Conservation (phyloP, 2,329 filamentous ascomycete species). For the Zymoseptoria crescenta region DNA sequence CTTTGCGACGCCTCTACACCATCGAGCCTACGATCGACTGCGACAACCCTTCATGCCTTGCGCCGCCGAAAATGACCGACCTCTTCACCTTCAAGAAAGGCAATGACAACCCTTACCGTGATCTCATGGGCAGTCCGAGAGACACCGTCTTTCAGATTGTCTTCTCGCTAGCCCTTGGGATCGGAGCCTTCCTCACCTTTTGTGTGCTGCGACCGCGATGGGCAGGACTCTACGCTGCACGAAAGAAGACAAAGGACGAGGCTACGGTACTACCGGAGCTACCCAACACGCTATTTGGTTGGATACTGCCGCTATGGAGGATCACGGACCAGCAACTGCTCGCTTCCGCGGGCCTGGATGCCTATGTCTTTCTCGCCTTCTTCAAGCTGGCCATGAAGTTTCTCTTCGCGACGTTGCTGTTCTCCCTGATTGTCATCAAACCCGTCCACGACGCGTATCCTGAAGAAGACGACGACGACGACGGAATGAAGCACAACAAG, state of each 20-base stretch:
- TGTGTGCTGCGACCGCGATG: conserved; percentile 83
- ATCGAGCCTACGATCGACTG: background rate
- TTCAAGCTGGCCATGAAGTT: conserved; percentile 93
- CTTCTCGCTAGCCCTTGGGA: conserved; percentile 62
- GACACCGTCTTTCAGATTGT: conserved; percentile 56
- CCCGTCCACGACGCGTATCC: conserved; percentile 71
- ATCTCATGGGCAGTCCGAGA: conserved; percentile 32
- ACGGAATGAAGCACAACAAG: conserved; percentile 4
- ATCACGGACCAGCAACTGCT: conserved; percentile 87
- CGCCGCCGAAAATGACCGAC: conserved; percentile 6
- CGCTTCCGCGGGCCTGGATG: conserved; percentile 83
- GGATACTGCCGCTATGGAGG: conserved; percentile 78
- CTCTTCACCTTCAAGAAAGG: conserved; percentile 3
- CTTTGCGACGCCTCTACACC: background rate
- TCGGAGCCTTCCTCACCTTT: conserved; percentile 66
- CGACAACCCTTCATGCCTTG: background rate
- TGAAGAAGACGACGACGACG: conserved; percentile 30
- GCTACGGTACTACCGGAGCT: conserved; percentile 64
- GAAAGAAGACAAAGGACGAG: conserved; percentile 66
- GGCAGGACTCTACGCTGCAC: conserved; percentile 81
- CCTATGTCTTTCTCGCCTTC: conserved; percentile 90
- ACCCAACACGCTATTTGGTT: conserved; percentile 79
- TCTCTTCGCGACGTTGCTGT: conserved; percentile 69
- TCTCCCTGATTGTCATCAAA: conserved; percentile 70
- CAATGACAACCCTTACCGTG: conserved; percentile 8